phyloP scores from a whole-genome alignment of 1,139 yeast genomes.

The Candida mesenterica region DNA sequence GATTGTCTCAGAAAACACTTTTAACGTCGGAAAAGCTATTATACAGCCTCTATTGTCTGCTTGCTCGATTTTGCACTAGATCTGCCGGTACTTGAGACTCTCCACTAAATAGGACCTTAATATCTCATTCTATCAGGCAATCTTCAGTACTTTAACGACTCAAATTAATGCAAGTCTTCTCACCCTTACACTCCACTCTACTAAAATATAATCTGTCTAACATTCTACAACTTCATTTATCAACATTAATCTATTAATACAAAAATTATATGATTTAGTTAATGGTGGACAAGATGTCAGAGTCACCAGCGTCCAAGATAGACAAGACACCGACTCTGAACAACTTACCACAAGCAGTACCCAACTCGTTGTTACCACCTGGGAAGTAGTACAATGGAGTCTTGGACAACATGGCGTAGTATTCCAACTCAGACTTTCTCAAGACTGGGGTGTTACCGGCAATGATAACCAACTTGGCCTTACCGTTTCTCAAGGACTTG shows the following conservation, averaged over 20 bases:
- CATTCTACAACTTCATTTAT: background rate
- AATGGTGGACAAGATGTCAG: slow-evolving; percentile 76
- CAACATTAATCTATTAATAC: slow-evolving; percentile 13
- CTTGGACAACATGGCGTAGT: slow-evolving; percentile 99
- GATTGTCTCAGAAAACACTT: too few relatives aligned
- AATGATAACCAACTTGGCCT: slow-evolving; percentile 96
- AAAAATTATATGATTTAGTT: slow-evolving; percentile 12
- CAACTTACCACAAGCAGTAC: slow-evolving; percentile 99
- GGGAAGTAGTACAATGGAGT: slow-evolving; percentile 98
- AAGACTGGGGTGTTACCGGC: slow-evolving; percentile 99
- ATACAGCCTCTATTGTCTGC: too few relatives aligned
- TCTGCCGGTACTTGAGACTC: too few relatives aligned
- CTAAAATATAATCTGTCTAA: too few relatives aligned
- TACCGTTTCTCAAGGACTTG: slow-evolving; percentile 98
- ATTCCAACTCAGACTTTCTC: slow-evolving; percentile 99
- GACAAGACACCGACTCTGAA: slow-evolving; percentile 99
- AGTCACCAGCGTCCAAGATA: slow-evolving; percentile 98
- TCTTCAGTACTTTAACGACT: too few relatives aligned
- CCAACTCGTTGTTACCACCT: slow-evolving; percentile 99
- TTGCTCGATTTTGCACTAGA: too few relatives aligned
- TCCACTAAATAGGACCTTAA: too few relatives aligned
- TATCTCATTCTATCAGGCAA: too few relatives aligned
- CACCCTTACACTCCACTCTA: too few relatives aligned
- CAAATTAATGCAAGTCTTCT: too few relatives aligned
- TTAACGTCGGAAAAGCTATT: too few relatives aligned